A percentile compares a stretch with the other conserved stretches of the same genome.
phyloP scores from a whole-genome alignment of 495 filamentous ascomycete species.

The Acidomyces sp. region DNA sequence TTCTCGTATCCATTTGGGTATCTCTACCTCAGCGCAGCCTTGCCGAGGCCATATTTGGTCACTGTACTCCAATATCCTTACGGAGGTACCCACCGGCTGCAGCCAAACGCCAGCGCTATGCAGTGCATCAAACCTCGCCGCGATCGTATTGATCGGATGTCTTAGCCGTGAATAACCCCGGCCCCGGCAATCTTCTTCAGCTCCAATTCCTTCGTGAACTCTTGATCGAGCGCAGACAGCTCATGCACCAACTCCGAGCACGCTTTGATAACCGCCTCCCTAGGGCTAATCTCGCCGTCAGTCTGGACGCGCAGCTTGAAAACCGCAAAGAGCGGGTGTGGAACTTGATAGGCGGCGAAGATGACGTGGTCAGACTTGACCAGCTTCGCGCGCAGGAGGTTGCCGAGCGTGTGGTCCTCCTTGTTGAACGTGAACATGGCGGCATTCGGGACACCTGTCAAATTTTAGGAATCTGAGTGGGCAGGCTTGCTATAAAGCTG shows the following conservation, averaged over 20 bases:
- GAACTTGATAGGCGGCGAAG: conserved; percentile 73
- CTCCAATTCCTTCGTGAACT: conserved; percentile 93
- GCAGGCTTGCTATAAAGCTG: neutral
- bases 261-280: conserved; percentile 65
- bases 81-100: neutral
- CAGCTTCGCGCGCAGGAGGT: conserved; percentile 71
- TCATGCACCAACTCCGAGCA: conserved; percentile 69
- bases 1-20: neutral
- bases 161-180: neutral
- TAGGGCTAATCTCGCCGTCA: conserved; percentile 72
- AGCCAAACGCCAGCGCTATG: conserved; percentile 4
- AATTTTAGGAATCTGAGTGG: conserved; percentile 1
- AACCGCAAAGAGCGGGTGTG: conserved; percentile 74
- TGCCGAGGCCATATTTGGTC: neutral
- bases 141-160: neutral
- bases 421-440: conserved; percentile 89
- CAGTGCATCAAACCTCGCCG: neutral
- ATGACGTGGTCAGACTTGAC: conserved; percentile 63
- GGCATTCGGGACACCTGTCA: conserved; percentile 62
- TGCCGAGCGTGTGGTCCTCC: conserved; percentile 93
- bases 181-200: conserved; percentile 58
- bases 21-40: neutral
- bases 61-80: neutral
- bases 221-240: conserved; percentile 59
- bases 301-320: conserved; percentile 86